Base-by-base conservation (phyloP, 2,329 filamentous ascomycete genomes). In the Blumeriella jaapii region DNA sequence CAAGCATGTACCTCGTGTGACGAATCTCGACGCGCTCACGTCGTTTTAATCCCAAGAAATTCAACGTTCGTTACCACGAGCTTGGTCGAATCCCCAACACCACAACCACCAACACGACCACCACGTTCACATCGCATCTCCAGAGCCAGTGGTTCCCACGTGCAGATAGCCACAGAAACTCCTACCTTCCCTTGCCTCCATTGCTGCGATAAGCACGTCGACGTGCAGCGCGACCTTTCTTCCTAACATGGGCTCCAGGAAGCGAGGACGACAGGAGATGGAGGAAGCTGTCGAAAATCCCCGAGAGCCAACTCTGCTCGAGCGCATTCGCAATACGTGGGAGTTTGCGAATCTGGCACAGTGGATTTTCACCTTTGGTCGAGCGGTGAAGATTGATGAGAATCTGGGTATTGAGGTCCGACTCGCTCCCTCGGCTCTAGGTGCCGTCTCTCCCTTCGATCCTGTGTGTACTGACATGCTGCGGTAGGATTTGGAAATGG, bases 261-360 rank as follows among this genome's bases (percentile, higher is more conserved):
- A 70, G 58, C 61, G 67, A 53, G 55, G 62, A 41, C 48, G 61
- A 41, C 60, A 61, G 50, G 64, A 68, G 47, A 56, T 58, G 46
- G 61, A 62, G 32, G n/a, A n/a, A n/a, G 40, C 40, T 28, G 45
- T 44, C 25, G 49, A 54, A 25, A 28, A 37, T 40, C 53, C 42
- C 45, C 57, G 44, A 28, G 57, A 46, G 45, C 53, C 27, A 27
- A 49, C 33, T 12, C 50, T 75, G 36, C 65, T 93, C 17, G 63
- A 74, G 39, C 76, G 69, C 46, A 71, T 96, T 48, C 76, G 89
- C 44, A 91, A 83, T 56, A 86, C 83, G 69, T 96, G 89, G 87
- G 82, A 95, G 59, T 95, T 96, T 60, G 84, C 89, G 42, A 89
- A 86, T 53, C 64, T 96, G 6, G 86, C 81, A 62, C 89, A 98